These are phyloP conservation scores for Linaria vulgaris DNA, from an alignment of 257 asterid genomes.

Conservation along the genomic window DNA sequence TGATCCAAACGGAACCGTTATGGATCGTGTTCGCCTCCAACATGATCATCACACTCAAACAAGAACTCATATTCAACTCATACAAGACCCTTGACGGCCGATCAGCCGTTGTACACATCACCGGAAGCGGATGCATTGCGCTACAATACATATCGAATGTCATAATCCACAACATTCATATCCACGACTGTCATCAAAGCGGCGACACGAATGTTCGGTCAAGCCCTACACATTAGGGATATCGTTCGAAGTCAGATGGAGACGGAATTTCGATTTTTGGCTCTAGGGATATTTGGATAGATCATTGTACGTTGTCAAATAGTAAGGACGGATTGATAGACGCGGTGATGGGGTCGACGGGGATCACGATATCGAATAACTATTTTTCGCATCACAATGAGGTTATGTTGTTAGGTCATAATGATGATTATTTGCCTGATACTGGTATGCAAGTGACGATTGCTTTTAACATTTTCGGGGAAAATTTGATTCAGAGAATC, in stretches of 20 bases:
- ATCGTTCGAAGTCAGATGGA: slow-evolving; percentile 58
- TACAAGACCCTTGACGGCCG: slow-evolving; percentile 76
- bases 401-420: slow-evolving; percentile 72
- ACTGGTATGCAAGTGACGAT: slow-evolving; percentile 85
- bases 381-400: slow-evolving; percentile 70
- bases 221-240: slow-evolving; percentile 70
- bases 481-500: slow-evolving; percentile 59
- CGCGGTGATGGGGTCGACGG: slow-evolving; percentile 73
- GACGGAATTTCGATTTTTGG: slow-evolving; percentile 75
- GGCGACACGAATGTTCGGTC: slow-evolving; percentile 66
- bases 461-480: slow-evolving; percentile 67
- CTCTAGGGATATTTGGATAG: slow-evolving; percentile 63
- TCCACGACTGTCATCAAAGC: slow-evolving; percentile 58
- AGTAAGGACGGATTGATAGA: slow-evolving; percentile 76
- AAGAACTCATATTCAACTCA: slow-evolving; percentile 74
- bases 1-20: slow-evolving; percentile 67
- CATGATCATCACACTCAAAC: slow-evolving; percentile 58
- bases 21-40: slow-evolving; percentile 69
- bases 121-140: slow-evolving; percentile 72
- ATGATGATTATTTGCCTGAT: slow-evolving; percentile 62
- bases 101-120: slow-evolving; percentile 53
- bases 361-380: slow-evolving; percentile 61
- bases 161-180: slow-evolving; percentile 67
- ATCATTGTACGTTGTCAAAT: slow-evolving; percentile 63
- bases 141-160: slow-evolving; percentile 55